phyloP scores from a whole-genome alignment of 495 filamentous ascomycete genomes.

The Barbatosphaeria neglecta region DNA sequence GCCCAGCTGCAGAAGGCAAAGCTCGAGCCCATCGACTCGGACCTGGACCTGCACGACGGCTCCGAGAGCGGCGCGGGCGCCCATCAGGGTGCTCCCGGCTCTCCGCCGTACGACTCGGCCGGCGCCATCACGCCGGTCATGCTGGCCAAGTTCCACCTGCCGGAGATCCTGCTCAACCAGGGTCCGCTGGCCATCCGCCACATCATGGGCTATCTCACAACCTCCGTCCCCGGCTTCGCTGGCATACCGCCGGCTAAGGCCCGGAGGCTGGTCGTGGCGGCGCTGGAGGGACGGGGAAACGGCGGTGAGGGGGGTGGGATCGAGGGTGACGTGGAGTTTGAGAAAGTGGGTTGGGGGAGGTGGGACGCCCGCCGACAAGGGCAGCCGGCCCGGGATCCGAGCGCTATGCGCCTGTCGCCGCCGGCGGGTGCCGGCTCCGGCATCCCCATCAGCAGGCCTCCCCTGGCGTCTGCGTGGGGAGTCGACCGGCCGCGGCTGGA shows the following conservation, averaged over 20 bases:
- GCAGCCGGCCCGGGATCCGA: slow-evolving; percentile 39
- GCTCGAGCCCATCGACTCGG: slow-evolving; percentile 67
- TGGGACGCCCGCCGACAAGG: slow-evolving; percentile 78
- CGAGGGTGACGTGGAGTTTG: slow-evolving; percentile 72
- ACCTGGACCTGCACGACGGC: slow-evolving; percentile 72
- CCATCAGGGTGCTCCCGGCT: slow-evolving; percentile 29
- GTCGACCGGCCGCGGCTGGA: slow-evolving; percentile 37
- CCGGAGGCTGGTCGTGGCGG: slow-evolving; percentile 73
- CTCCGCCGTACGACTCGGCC: slow-evolving; percentile 53
- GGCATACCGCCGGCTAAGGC: slow-evolving; percentile 86
- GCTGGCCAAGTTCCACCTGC: slow-evolving; percentile 84
- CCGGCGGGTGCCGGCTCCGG: slow-evolving; percentile 43
- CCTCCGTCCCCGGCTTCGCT: slow-evolving; percentile 85
- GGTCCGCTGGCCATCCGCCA: slow-evolving; percentile 90
- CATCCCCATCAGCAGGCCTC: slow-evolving; percentile 66
- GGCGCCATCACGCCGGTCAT: slow-evolving; percentile 77
- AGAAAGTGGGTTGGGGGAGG: slow-evolving; percentile 94
- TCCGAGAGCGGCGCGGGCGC: slow-evolving; percentile 47
- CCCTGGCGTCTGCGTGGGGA: slow-evolving; percentile 29
- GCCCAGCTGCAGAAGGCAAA: slow-evolving; percentile 46
- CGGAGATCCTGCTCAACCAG: slow-evolving; percentile 77
- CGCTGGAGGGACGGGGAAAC: slow-evolving; percentile 62
- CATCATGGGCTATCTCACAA: slow-evolving; percentile 85
- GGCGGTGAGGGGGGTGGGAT: slow-evolving; percentile 52
- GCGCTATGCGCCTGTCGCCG: slow-evolving; percentile 34